Evolutionary conservation across 179 eudicot genomes (phyloP), one percentile per base, ranked within the genome.

Genomic region (Carnegiea gigantea): DNA sequence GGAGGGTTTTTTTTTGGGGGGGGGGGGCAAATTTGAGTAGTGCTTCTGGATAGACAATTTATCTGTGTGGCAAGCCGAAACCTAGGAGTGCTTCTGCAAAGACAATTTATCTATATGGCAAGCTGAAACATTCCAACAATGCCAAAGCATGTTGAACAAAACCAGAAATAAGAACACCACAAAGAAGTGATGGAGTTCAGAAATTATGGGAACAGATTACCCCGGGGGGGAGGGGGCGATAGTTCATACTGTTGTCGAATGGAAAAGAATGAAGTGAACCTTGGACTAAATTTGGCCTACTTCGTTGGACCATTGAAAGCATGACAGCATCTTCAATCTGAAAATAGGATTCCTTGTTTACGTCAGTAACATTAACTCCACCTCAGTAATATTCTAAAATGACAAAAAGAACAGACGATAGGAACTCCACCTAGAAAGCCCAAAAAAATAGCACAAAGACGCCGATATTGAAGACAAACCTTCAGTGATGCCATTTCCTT

Each of bases 251-350:
- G 26, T 77, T 54, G 23, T 7, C 10, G 40, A 51, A 59, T 13
- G 67, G 11, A 76, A 26, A 67, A 49, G 75, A 64, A 79, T 43
- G 26, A 40, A 82, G 77, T 81, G 77, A 77, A 87, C 89, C 87
- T 88, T 84, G 88, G 78, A 90, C 89, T 81, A 92, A 85, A 82
- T 87, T 91, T 57, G 92, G 91, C 51, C 95, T 95, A 80, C 97
- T 87, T 38, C 83, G 88, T 77, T 90, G 96, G 40, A 95, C 92
- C 92, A 94, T 84, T 75, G 94, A 89, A 46, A 96, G 84, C 57
- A 93, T 83, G 75, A 92, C 93, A 85, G 98, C 99, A 92, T 94
- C 97, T 88, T 96, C 99, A 82, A 96, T 90, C 99, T 96, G 89
- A 83, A 83, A 77, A 70, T 6, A 65, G 71, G n/a, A 30, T 33